Conservation (phyloP, 208 protist species). For the Tritrichomonas foetus region DNA sequence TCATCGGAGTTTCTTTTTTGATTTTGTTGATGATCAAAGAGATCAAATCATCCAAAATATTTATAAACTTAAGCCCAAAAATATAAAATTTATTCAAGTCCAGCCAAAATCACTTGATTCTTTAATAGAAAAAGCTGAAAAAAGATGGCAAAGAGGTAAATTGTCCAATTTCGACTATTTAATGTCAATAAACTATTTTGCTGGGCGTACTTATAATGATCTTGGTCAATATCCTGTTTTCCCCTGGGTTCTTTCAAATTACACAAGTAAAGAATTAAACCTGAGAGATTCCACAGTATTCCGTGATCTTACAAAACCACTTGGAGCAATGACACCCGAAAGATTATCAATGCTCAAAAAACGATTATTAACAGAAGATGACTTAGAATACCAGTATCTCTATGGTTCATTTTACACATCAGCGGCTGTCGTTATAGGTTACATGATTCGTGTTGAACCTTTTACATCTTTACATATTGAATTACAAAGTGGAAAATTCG, state of each 20-base stretch:
- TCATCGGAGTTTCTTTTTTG: not conserved
- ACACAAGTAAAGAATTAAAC: not conserved
- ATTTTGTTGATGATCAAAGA: not conserved
- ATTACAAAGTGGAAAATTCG: conserved; percentile 30
- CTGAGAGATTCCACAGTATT: not conserved
- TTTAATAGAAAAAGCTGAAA: not conserved
- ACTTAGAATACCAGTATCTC: not conserved
- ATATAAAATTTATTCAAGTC: not conserved
- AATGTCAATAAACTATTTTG: conserved; percentile 78
- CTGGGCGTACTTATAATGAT: conserved; percentile 87
- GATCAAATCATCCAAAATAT: not conserved
- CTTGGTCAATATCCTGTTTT: conserved; percentile 96
- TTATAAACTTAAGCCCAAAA: not conserved
- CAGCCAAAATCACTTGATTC: not conserved
- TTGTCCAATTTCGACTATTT: conserved; percentile 48
- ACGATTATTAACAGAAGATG: not conserved
- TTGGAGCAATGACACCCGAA: not conserved
- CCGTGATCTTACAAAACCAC: not conserved
- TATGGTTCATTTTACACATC: conserved; percentile 34
- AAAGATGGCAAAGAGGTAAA: conserved; percentile 39
- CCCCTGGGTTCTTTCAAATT: conserved; percentile 65
- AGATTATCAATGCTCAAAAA: not conserved
- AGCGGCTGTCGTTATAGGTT: not conserved
- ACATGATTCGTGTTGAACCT: conserved; percentile 27
- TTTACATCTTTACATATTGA: conserved; percentile 31